A percentile compares a stretch with the other conserved stretches of the same genome.
These are phyloP conservation scores for Diplodia mutila DNA, from an alignment of 2,329 filamentous ascomycete species.

Conservation along the genomic window DNA sequence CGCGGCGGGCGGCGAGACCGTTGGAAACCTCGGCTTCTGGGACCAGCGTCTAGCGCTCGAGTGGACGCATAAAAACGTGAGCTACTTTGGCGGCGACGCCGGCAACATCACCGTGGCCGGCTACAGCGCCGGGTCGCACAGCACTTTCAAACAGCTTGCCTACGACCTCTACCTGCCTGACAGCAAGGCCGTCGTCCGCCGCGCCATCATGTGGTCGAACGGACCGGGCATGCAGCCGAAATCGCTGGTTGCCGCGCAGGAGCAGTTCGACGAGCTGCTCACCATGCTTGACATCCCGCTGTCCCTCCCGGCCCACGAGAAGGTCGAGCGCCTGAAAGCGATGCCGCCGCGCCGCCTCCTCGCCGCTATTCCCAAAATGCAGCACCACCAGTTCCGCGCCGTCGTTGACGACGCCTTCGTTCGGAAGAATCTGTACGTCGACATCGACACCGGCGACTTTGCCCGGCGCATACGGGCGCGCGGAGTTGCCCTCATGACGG, in stretches of 20 bases:
- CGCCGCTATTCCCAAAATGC: slow-evolving; percentile 46
- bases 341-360: slow-evolving; percentile 47
- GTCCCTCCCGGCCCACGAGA: slow-evolving; percentile 46
- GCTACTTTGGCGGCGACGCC: slow-evolving; percentile 56
- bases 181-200: slow-evolving; percentile 52
- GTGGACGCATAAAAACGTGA: slow-evolving; percentile 58
- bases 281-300: slow-evolving; percentile 49
- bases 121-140: slow-evolving; percentile 62
- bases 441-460: slow-evolving; percentile 55
- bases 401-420: slow-evolving; percentile 57
- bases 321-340: slow-evolving; percentile 51
- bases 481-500: slow-evolving; percentile 55
- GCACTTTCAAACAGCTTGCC: slow-evolving; percentile 60
- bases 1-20: slow-evolving; percentile 40
- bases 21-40: slow-evolving; percentile 61
- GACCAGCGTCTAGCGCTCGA: slow-evolving; percentile 60
- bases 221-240: slow-evolving; percentile 59
- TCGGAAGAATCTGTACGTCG: slow-evolving; percentile 45
- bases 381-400: slow-evolving; percentile 58
- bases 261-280: slow-evolving; percentile 58
- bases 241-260: slow-evolving; percentile 50
- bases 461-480: slow-evolving; percentile 50
- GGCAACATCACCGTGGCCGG: slow-evolving; percentile 58
- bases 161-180: slow-evolving; percentile 58
- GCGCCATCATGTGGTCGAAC: slow-evolving; percentile 59